phyloP scores from a whole-genome alignment of 2,329 filamentous ascomycete genomes.

The Talaromyces sp. region DNA sequence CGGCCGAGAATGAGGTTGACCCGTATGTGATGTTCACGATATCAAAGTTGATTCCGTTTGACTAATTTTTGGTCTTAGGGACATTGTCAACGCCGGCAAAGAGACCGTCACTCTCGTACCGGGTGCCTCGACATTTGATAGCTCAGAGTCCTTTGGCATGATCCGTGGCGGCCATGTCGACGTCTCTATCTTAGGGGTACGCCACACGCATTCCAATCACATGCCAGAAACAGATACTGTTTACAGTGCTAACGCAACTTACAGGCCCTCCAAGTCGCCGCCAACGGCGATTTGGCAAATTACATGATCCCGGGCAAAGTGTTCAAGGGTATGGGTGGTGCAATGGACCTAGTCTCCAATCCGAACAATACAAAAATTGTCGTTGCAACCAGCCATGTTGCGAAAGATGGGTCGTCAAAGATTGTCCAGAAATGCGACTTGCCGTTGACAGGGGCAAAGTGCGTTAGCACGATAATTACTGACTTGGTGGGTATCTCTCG shows the following conservation, averaged over 20 bases:
- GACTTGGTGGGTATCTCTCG: slow-evolving; percentile 53
- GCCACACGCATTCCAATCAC: slow-evolving; percentile 48
- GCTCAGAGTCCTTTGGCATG: slow-evolving; percentile 90
- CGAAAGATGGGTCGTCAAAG: slow-evolving; percentile 92
- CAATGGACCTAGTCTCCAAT: slow-evolving; percentile 71
- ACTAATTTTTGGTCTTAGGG: slow-evolving; percentile 30
- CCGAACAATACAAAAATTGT: slow-evolving; percentile 74
- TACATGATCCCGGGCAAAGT: slow-evolving; percentile 36
- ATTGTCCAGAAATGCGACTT: slow-evolving; percentile 92
- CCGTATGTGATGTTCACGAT: slow-evolving; percentile 34
- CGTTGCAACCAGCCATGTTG: slow-evolving; percentile 92
- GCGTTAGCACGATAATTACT: slow-evolving; percentile 88
- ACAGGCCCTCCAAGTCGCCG: slow-evolving; percentile 77
- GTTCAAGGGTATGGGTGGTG: slow-evolving; percentile 77
- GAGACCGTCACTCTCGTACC: slow-evolving; percentile 82
- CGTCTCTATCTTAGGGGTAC: slow-evolving; percentile 81
- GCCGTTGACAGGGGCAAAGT: slow-evolving; percentile 80
- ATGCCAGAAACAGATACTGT: neutral
- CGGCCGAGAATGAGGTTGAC: slow-evolving; percentile 71
- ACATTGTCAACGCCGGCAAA: slow-evolving; percentile 90
- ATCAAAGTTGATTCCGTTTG: neutral
- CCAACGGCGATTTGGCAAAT: slow-evolving; percentile 75
- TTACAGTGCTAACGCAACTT: neutral
- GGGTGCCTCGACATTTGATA: slow-evolving; percentile 77
- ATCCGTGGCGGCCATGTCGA: slow-evolving; percentile 80